Evolutionary conservation across 1,284 basidiomycete genomes (phyloP).

Genomic region (Xanthoconium separans): DNA sequence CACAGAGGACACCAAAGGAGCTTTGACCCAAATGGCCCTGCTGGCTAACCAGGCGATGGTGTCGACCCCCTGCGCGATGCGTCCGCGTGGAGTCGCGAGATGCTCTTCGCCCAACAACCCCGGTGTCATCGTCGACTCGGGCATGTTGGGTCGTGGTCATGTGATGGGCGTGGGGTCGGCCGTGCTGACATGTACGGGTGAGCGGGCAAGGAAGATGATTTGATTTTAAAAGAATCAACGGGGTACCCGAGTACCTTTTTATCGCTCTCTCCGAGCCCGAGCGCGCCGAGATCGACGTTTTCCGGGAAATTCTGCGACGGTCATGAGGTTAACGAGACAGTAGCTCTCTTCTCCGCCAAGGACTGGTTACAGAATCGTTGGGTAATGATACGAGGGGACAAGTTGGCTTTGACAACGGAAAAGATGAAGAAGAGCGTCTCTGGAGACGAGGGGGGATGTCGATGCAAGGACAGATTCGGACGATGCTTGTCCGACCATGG

Average conservation of each 20-base stretch:
- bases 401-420: constrained; percentile 88
- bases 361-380: constrained; percentile 81
- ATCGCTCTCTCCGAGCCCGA: constrained; percentile 73
- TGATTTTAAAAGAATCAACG: background rate
- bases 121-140: constrained; percentile 21
- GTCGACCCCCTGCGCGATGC: constrained; percentile 81
- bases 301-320: constrained; percentile 93
- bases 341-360: constrained; percentile 83
- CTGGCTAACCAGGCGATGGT: constrained; percentile 81
- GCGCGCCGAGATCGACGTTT: constrained; percentile 81
- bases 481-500: constrained; percentile 25
- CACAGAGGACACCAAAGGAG: constrained; percentile 76
- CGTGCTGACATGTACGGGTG: constrained; percentile 42
- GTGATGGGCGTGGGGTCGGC: constrained; percentile 73
- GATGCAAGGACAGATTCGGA: constrained; percentile 25
- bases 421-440: constrained; percentile 89
- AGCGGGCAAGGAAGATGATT: background rate
- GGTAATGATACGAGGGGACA: constrained; percentile 78
- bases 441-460: constrained; percentile 54
- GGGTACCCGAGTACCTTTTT: constrained; percentile 57
- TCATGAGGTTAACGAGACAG: constrained; percentile 90
- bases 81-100: constrained; percentile 60
- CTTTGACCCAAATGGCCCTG: constrained; percentile 81
- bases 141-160: constrained; percentile 6
- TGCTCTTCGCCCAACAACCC: constrained; percentile 18